These are phyloP conservation scores for Pisolithus albus DNA, from an alignment of 768 basidiomycete genomes.

Conservation along the genomic window DNA sequence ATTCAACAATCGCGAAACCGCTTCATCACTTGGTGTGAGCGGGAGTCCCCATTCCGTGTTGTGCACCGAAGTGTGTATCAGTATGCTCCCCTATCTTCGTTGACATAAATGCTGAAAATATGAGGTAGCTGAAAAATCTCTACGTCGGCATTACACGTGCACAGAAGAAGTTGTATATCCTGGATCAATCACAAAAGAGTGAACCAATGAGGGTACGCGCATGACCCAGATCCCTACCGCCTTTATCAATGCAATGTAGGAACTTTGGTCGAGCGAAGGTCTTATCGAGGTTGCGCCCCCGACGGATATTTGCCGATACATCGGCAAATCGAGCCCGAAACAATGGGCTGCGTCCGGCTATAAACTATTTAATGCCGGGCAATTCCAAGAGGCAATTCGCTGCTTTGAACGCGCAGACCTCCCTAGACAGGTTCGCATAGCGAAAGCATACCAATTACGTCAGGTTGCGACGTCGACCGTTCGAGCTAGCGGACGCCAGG, in stretches of 20 bases:
- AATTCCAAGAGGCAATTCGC: constrained; percentile 46
- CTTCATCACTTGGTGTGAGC: constrained; percentile 36
- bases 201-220: constrained; percentile 48
- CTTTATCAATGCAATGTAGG: constrained; percentile 34
- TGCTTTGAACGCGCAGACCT: constrained; percentile 45
- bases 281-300: constrained; percentile 45
- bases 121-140: constrained; percentile 49
- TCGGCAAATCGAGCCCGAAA: constrained; percentile 41
- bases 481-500: constrained; percentile 22
- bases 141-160: constrained; percentile 71
- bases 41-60: constrained; percentile 45
- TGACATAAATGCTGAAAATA: background rate
- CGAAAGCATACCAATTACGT: constrained; percentile 48
- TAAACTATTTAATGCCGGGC: constrained; percentile 31
- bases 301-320: constrained; percentile 44
- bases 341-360: constrained; percentile 41
- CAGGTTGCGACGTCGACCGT: constrained; percentile 37
- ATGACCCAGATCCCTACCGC: constrained; percentile 17
- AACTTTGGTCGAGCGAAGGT: constrained; percentile 41
- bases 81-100: background rate
- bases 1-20: constrained; percentile 16
- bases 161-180: constrained; percentile 62
- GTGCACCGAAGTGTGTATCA: constrained; percentile 47
- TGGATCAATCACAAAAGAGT: constrained; percentile 50
- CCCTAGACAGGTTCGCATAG: constrained; percentile 37